These are phyloP conservation scores for Chlorella sorokiniana DNA, from an alignment of 139 green algal genomes.

Conservation along the genomic window DNA sequence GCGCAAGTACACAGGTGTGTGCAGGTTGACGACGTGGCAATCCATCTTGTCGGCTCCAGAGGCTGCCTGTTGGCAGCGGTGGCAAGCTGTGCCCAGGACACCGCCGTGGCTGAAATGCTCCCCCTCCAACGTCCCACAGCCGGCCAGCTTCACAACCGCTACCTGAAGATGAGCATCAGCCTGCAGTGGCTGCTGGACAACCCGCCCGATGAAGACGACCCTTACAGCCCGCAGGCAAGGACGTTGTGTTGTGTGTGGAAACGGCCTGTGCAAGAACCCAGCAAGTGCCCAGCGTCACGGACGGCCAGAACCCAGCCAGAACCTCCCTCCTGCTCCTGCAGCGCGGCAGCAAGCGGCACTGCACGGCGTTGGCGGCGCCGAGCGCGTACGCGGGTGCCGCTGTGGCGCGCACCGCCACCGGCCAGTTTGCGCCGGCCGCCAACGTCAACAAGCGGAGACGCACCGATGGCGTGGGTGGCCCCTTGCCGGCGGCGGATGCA, in stretches of 20 bases:
- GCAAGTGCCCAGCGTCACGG: too few species aligned
- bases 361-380: background rate
- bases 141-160: slow-evolving; percentile 37
- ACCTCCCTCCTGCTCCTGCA: background rate
- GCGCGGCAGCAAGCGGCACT: slow-evolving; percentile 21
- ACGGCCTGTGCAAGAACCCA: too few species aligned
- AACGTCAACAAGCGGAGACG: slow-evolving; percentile 26
- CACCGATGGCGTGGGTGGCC: slow-evolving; percentile 1
- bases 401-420: slow-evolving; percentile 19
- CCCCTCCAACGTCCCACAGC: background rate
- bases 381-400: slow-evolving; percentile 5
- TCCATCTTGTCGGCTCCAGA: background rate
- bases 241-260: background rate
- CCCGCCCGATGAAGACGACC: slow-evolving; percentile 24
- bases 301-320: too few species aligned
- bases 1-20: slow-evolving; percentile 49
- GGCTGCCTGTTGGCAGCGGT: background rate
- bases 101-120: background rate
- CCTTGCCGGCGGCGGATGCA: background rate
- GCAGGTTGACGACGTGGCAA: background rate
- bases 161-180: slow-evolving; percentile 30
- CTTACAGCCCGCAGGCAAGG: background rate
- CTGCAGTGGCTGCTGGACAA: slow-evolving; percentile 55
- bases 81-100: background rate
- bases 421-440: slow-evolving; percentile 23